These are phyloP conservation scores for Leccinum broughii DNA, from an alignment of 768 basidiomycete species.

Conservation along the genomic window DNA sequence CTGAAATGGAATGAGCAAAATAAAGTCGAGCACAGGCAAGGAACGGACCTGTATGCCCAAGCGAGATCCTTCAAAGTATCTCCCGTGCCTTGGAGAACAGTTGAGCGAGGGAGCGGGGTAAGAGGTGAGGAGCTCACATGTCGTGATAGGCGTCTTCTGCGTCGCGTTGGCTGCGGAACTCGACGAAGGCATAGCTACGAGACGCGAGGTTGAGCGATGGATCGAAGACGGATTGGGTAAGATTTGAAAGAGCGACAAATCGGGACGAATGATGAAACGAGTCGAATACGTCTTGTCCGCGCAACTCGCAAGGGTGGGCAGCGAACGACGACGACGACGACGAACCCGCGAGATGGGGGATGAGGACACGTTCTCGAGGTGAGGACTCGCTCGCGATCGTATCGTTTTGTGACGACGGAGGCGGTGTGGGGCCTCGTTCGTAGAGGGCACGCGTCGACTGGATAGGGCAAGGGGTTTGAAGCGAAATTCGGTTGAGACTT, in stretches of 20 bases:
- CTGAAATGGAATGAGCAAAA: constrained; percentile 34
- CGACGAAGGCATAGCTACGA: constrained; percentile 84
- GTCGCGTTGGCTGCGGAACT: constrained; percentile 75
- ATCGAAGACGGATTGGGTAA: constrained; percentile 33
- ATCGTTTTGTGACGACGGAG: constrained; percentile 25
- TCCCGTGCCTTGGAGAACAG: constrained; percentile 59
- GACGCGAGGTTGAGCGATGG: constrained; percentile 61
- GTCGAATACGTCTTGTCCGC: constrained; percentile 31
- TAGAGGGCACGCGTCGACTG: constrained; percentile 40
- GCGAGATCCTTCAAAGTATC: constrained; percentile 70
- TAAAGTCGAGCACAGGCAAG: too few species aligned
- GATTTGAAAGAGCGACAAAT: constrained; percentile 38
- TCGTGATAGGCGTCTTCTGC: constrained; percentile 85
- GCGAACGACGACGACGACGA: constrained; percentile 27
- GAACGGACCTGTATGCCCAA: constrained; percentile 68
- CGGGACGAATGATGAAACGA: constrained; percentile 31
- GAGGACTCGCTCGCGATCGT: constrained; percentile 33
- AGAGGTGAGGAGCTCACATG: constrained; percentile 51
- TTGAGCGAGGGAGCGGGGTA: constrained; percentile 12
- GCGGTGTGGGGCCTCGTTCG: constrained; percentile 29
- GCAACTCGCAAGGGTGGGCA: constrained; percentile 26
- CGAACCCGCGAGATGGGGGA: constrained; percentile 31
- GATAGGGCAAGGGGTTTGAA: constrained; percentile 36
- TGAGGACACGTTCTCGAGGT: constrained; percentile 11
- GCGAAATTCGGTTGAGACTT: constrained; percentile 45